Evolutionary conservation across 768 basidiomycete species (phyloP), one percentile per base, ranked within the genome.

Genomic region (Stropharia rugosoannulata): DNA sequence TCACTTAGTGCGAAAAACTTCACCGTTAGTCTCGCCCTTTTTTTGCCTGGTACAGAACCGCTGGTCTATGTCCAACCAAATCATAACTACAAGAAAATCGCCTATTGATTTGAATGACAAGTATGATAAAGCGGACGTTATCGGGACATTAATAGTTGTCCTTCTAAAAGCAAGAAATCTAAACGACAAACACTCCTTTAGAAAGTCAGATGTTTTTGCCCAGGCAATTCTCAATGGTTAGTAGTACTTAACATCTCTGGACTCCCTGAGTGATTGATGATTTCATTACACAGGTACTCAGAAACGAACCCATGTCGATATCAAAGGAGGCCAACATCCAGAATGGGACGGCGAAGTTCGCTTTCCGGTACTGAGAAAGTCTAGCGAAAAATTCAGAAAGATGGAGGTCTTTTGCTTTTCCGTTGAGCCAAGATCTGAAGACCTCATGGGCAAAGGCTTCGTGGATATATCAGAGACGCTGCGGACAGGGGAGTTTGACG

Each of bases 271-370:
- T 45, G 16, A 27, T 19, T 40, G 8, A 38, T 22, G 27, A 46
- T 19, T 55, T 71, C 13, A 4, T 2, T 48, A 15, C 16, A n/a
- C 75, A 69, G 84, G 85, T 38, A 74, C 74, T 15, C 85, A 80
- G 49, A 84, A 90, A 65, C 81, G 81, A 55, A 94, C 93, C 0
- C 76, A 81, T 51, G 79, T 86, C 56, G 89, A 93, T 64, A 77
- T 85, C 61, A 93, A 87, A 66, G 95, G 95, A 2, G 95, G 95
- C 0, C 95, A 98, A 66, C 89, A 92, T 70, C 95, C 95, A 2
- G 83, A 87, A 56, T 98, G 95, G 93, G 95, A 97, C 66, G 85
- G 85, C 35, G 94, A 97, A 69, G 69, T 95, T 50, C 83, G 93
- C 41, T 86, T 94, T 68, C 80, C 86, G 5, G 77, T 98, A 45